phyloP scores from a whole-genome alignment of 2,329 filamentous ascomycete genomes.

The Colletotrichum noveboracense region DNA sequence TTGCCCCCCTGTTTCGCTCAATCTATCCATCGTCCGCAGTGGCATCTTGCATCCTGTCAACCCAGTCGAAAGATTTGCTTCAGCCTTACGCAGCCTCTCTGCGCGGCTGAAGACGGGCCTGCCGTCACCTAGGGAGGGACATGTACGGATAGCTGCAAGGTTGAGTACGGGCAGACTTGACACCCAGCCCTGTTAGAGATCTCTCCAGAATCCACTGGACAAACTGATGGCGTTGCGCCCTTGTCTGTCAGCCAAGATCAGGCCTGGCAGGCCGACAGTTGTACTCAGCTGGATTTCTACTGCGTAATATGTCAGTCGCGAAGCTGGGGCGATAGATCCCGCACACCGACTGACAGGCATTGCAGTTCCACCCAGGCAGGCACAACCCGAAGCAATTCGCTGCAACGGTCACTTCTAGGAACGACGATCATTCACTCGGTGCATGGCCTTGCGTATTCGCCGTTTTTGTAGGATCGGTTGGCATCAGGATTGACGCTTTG shows the following conservation, averaged over 20 bases:
- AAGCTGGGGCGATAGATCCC: background rate
- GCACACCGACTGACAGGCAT: background rate
- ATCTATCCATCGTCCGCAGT: background rate
- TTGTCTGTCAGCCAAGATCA: background rate
- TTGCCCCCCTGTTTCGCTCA: background rate
- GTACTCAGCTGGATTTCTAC: background rate
- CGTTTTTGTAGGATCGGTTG: background rate
- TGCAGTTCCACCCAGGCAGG: background rate
- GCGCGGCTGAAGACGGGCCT: background rate
- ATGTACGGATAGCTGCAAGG: background rate
- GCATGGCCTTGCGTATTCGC: background rate
- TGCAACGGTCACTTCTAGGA: background rate
- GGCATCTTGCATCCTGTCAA: background rate
- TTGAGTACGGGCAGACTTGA: background rate
- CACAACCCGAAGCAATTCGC: background rate
- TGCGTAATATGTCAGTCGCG: background rate
- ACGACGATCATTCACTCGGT: background rate
- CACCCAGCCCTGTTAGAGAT: background rate
- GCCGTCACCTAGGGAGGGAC: background rate
- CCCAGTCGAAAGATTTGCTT: background rate
- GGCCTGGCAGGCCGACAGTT: background rate
- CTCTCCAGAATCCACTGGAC: background rate
- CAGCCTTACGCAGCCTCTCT: background rate
- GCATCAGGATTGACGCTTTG: background rate
- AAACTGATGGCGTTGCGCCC: background rate